phyloP scores from a whole-genome alignment of 495 filamentous ascomycete genomes.

The Hypoxylon crocopeplum region DNA sequence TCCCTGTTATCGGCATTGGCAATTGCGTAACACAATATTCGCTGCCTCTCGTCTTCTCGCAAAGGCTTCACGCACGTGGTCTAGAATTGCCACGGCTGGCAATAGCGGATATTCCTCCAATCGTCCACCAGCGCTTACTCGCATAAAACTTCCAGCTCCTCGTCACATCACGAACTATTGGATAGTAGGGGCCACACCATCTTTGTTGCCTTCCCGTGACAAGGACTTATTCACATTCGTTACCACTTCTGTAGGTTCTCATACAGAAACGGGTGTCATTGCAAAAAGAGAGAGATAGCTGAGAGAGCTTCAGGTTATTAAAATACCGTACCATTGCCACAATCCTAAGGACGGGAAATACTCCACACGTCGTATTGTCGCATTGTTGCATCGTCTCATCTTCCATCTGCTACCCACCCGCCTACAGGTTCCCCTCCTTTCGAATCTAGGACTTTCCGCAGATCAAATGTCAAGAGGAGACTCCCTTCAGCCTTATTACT shows the following conservation, averaged over 20 bases:
- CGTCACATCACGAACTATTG: slow-evolving; percentile 1
- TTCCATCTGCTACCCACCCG: slow-evolving; percentile 15
- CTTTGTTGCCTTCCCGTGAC: neutral
- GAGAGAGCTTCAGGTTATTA: slow-evolving; percentile 16
- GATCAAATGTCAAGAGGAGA: slow-evolving; percentile 6
- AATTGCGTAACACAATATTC: slow-evolving; percentile 17
- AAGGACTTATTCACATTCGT: too few species aligned
- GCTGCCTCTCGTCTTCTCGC: neutral
- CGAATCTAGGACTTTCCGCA: slow-evolving; percentile 30
- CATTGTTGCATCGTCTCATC: slow-evolving; percentile 31
- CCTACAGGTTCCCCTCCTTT: slow-evolving; percentile 25
- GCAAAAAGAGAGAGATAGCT: neutral
- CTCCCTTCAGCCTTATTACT: slow-evolving; percentile 17
- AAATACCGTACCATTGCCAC: slow-evolving; percentile 23
- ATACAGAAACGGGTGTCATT: neutral
- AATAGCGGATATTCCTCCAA: slow-evolving; percentile 1
- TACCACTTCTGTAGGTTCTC: slow-evolving; percentile 4
- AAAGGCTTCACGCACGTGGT: slow-evolving; percentile 17
- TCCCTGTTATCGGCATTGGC: slow-evolving; percentile 2
- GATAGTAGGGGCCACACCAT: neutral
- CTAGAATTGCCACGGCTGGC: slow-evolving; percentile 6
- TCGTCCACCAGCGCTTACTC: slow-evolving; percentile 24
- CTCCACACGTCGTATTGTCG: slow-evolving; percentile 32
- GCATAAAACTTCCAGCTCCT: slow-evolving; percentile 22
- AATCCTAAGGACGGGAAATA: slow-evolving; percentile 5